Evolutionary conservation across 1,139 yeast genomes (phyloP).

Genomic region (Arxiozyma slooffiae): DNA sequence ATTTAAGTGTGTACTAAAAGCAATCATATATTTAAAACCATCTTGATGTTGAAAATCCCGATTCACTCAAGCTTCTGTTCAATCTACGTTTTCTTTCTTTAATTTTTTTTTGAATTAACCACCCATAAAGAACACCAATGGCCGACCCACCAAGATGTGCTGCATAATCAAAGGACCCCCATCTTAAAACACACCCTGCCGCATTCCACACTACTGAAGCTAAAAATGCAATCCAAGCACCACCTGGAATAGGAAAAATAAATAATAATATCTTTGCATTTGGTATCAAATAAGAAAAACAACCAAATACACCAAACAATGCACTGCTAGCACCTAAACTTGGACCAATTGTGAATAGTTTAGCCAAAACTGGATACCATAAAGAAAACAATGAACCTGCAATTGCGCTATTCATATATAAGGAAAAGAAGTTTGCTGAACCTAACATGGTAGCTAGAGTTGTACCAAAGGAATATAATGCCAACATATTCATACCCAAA

Average conservation of each 20-base stretch:
- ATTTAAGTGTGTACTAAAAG: not conserved
- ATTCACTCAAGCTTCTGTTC: slow-evolving; percentile 10
- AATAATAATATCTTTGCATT: slow-evolving; percentile 67
- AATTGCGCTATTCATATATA: slow-evolving; percentile 73
- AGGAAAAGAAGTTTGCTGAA: slow-evolving; percentile 52
- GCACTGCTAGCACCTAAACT: slow-evolving; percentile 94
- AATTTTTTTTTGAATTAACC: slow-evolving; percentile 43
- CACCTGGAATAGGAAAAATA: slow-evolving; percentile 84
- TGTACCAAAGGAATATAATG: slow-evolving; percentile 74
- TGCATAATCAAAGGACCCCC: slow-evolving; percentile 84
- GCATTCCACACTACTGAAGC: slow-evolving; percentile 66
- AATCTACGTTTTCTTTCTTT: slow-evolving; percentile 35
- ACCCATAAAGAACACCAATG: slow-evolving; percentile 68
- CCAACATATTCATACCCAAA: slow-evolving; percentile 75
- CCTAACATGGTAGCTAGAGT: slow-evolving; percentile 63
- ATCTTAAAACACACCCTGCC: slow-evolving; percentile 59
- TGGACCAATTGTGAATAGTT: slow-evolving; percentile 43
- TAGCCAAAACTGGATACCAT: slow-evolving; percentile 50
- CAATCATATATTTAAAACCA: slow-evolving; percentile 12
- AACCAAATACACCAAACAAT: slow-evolving; percentile 72
- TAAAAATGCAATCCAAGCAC: slow-evolving; percentile 74
- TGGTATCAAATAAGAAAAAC: slow-evolving; percentile 70
- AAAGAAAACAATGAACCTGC: slow-evolving; percentile 67
- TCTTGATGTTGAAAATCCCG: slow-evolving; percentile 8
- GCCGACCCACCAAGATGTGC: slow-evolving; percentile 88